A percentile compares a stretch with the other conserved stretches of the same genome.
These are phyloP conservation scores for Boletus vermiculosoides DNA, from an alignment of 768 basidiomycete genomes.

Conservation along the genomic window DNA sequence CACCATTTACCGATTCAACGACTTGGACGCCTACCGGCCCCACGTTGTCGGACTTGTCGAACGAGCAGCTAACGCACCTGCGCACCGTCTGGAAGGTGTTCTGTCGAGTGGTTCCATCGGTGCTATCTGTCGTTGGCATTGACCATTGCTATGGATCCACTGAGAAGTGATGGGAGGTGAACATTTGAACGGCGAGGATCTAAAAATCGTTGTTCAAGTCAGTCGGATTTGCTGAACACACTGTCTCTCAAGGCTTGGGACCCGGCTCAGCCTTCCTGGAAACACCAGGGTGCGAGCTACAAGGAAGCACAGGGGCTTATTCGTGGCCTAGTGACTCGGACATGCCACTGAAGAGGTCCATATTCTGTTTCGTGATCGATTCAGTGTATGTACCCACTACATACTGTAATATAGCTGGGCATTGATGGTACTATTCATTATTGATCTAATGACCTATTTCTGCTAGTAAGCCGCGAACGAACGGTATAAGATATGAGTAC, in stretches of 20 bases:
- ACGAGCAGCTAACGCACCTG: conserved; percentile 32
- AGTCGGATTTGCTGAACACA: conserved; percentile 19
- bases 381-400: background rate
- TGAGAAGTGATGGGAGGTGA: no score
- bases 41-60: no score
- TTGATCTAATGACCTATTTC: background rate
- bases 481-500: background rate
- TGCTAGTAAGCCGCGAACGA: background rate
- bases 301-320: conserved; percentile 15
- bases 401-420: conserved; percentile 7
- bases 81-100: conserved; percentile 26
- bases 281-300: conserved; percentile 11
- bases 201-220: conserved; percentile 2
- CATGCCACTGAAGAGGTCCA: no score
- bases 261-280: conserved; percentile 20
- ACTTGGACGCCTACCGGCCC: no score
- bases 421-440: background rate
- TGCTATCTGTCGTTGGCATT: conserved; percentile 11
- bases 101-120: conserved; percentile 16
- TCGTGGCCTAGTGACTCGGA: conserved; percentile 8
- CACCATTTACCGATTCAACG: no score
- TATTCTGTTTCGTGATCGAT: no score
- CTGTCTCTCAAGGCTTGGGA: conserved; percentile 15
- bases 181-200: no score
- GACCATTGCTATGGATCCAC: conserved; percentile 18